Evolutionary conservation across 331 rosid genomes (phyloP), one percentile per base, ranked within the genome.

Genomic region (Rosa hybrid): DNA sequence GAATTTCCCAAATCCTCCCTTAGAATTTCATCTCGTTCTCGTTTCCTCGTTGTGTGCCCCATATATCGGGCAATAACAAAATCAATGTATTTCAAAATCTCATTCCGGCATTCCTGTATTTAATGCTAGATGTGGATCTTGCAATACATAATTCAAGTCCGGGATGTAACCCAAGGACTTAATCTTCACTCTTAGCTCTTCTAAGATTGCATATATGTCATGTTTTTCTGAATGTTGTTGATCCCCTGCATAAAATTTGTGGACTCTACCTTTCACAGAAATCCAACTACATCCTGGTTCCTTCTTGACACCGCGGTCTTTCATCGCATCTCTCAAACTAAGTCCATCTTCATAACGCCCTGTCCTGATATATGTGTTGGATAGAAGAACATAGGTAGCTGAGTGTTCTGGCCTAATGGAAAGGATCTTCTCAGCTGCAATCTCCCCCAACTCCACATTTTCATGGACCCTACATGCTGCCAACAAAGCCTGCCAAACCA

Each of bases 381-480:
- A 89, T 57, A 91, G 83, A 81, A 91, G 94, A 79, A 94, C 91
- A 76, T 87, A 91, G 38, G 92, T 79, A 69, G 94, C 88, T 7
- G 95, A 81, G 76, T 78, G 74, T 69, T 88, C 89, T 8, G 94
- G 95, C 71, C n/a, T 87, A 27, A 81, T 65, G 6, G 92, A 82
- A 34, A 89, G 82, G 77, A 91, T 88, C 81, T 90, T 89, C 83
- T 77, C 85, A 79, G 97, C 95, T 21, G 90, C 95, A 50, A 69
- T 70, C 74, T 87, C 87, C 23, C 95, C 98, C 81, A 94, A 75
- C 60, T 77, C 83, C 7, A 87, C 57, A 82, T 91, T 89, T 44
- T 90, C 92, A 77, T 91, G 94, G 75, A 86, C 90, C 84, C 96
- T 89, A 57, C 97, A 90, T 41, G 94, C 96, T 76, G 88, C 98